Conservation (phyloP, 257 asterid genomes). For the Leonotis leonurus region DNA sequence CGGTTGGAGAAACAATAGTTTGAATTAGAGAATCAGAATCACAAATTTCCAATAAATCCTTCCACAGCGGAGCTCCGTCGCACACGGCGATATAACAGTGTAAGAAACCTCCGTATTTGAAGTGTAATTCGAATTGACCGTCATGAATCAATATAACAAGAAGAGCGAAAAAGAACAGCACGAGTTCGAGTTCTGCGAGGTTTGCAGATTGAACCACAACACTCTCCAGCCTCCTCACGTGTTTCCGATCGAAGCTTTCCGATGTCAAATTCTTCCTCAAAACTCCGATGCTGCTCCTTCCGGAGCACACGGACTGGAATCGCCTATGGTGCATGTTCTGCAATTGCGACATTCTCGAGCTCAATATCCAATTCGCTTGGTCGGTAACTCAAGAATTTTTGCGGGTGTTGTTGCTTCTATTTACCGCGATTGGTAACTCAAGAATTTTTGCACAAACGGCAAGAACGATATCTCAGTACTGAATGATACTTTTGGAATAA, state of each 20-base stretch:
- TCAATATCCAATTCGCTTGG: constrained; percentile 55
- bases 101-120: neutral
- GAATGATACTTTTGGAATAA: no score
- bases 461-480: no score
- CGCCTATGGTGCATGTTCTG: constrained; percentile 83
- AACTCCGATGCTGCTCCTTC: constrained; percentile 43
- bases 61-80: neutral
- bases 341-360: constrained; percentile 52
- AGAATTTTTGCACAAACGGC: no score
- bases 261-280: constrained; percentile 48
- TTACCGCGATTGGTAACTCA: neutral
- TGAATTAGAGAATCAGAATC: no score
- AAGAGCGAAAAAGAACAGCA: constrained; percentile 1
- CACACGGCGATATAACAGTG: neutral
- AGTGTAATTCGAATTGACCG: neutral
- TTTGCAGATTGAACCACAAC: constrained; percentile 67
- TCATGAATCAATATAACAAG: constrained; percentile 11
- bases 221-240: constrained; percentile 58
- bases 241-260: constrained; percentile 62
- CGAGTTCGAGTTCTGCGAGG: constrained; percentile 64
- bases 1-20: no score
- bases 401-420: neutral
- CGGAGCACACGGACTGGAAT: constrained; percentile 45
- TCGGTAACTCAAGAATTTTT: constrained; percentile 19
- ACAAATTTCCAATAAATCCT: neutral